Conservation (phyloP, 148 eudicot species). For the Fagopyrum homotropicum region DNA sequence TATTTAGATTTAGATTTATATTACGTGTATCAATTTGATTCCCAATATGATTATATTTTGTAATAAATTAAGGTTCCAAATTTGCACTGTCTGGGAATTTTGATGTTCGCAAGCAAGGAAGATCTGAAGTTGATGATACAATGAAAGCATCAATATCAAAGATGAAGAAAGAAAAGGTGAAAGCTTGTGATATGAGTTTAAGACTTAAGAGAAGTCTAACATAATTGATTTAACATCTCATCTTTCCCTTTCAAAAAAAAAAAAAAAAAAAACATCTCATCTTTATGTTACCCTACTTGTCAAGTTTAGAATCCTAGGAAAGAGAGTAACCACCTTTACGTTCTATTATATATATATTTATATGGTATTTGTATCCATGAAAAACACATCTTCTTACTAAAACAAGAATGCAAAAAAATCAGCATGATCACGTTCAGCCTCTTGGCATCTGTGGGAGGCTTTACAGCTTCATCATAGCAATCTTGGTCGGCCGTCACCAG, state of each 20-base stretch:
- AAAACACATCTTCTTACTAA: background rate
- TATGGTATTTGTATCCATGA: background rate
- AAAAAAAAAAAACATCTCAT: background rate
- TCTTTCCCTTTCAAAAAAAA: background rate
- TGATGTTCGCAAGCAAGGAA: constrained; percentile 1
- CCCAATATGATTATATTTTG: background rate
- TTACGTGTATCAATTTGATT: background rate
- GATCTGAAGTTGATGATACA: background rate
- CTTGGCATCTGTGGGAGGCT: constrained; percentile 11
- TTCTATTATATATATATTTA: background rate
- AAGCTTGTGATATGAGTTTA: background rate
- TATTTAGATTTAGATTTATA: background rate
- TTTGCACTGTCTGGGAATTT: constrained; percentile 3
- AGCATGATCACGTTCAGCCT: background rate
- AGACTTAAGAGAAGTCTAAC: background rate
- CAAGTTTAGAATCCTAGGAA: constrained; percentile 12
- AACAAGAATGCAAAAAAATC: background rate
- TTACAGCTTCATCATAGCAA: background rate
- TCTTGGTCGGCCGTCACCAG: background rate
- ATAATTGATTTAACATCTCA: background rate
- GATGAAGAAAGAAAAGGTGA: background rate
- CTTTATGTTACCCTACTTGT: constrained; percentile 8
- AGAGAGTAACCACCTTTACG: background rate
- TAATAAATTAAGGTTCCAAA: background rate
- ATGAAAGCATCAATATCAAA: constrained; percentile 3